These are phyloP conservation scores for Malassezia nana DNA, from an alignment of 1,284 basidiomycete species.

Conservation along the genomic window DNA sequence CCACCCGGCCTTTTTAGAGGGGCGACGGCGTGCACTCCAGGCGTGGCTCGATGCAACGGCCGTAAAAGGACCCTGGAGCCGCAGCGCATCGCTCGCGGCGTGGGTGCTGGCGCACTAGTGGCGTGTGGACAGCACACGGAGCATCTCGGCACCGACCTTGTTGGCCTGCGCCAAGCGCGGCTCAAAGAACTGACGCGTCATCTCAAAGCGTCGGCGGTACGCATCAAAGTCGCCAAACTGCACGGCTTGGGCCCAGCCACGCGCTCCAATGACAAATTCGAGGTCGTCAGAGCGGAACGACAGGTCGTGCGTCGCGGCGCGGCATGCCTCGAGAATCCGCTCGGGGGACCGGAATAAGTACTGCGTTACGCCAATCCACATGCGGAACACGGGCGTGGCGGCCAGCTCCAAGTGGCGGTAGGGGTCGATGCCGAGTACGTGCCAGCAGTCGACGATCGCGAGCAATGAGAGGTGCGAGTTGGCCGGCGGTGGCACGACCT, in stretches of 20 bases:
- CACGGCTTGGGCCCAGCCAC: constrained; percentile 72
- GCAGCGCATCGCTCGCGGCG: constrained; percentile 17
- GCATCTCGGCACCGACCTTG: constrained; percentile 75
- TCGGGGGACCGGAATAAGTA: constrained; percentile 68
- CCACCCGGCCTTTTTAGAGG: constrained; percentile 30
- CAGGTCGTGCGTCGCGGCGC: constrained; percentile 65
- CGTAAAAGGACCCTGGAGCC: constrained; percentile 32
- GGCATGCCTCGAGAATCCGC: constrained; percentile 30
- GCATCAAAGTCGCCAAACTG: constrained; percentile 83
- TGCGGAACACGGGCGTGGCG: constrained; percentile 86
- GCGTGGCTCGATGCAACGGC: constrained; percentile 30
- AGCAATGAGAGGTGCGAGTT: constrained; percentile 94
- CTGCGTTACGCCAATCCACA: constrained; percentile 96
- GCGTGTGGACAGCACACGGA: constrained; percentile 59
- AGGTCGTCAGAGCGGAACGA: constrained; percentile 78
- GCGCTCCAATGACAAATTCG: constrained; percentile 84
- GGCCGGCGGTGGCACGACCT: constrained; percentile 43
- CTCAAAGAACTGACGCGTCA: constrained; percentile 73
- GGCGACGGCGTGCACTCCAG: constrained; percentile 32
- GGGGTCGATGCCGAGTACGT: constrained; percentile 72
- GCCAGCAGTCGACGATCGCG: constrained; percentile 98
- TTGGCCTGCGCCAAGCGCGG: constrained; percentile 76
- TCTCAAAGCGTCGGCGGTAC: constrained; percentile 70
- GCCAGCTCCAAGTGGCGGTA: constrained; percentile 85
- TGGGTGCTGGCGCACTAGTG: constrained; percentile 33